Conservation (phyloP, 108 stramenopile genomes). For the Mediolabrus comicus region DNA sequence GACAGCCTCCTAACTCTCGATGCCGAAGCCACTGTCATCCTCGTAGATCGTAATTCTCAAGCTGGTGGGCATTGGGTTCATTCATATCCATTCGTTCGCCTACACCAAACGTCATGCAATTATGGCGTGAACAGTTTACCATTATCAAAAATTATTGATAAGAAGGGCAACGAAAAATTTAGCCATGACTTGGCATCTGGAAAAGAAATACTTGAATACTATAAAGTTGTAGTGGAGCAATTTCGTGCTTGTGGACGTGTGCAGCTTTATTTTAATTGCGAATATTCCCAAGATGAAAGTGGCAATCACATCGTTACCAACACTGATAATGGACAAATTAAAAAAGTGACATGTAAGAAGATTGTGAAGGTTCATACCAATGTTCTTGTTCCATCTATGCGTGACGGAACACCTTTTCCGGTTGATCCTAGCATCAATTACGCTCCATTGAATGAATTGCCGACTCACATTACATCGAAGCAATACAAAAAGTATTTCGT, state of each 20-base stretch:
- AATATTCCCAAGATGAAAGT: not conserved
- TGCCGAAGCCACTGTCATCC: slow-evolving; percentile 16
- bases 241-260: slow-evolving; percentile 5
- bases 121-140: slow-evolving; percentile 15
- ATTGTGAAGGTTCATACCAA: slow-evolving; percentile 4
- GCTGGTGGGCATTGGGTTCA: slow-evolving; percentile 1
- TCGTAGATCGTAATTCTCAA: slow-evolving; percentile 7
- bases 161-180: slow-evolving; percentile 10
- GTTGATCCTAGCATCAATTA: slow-evolving; percentile 8
- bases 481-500: slow-evolving; percentile 7
- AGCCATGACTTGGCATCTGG: slow-evolving; percentile 4
- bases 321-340: not conserved
- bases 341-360: slow-evolving; percentile 5
- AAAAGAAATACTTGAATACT: not conserved
- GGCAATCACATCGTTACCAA: not conserved
- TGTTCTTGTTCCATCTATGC: slow-evolving; percentile 11
- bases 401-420: slow-evolving; percentile 2
- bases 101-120: not conserved
- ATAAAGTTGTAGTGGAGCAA: not conserved
- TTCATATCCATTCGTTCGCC: not conserved
- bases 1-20: slow-evolving; percentile 10
- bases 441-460: not conserved
- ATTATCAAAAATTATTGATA: slow-evolving; percentile 4
- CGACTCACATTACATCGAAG: not conserved
- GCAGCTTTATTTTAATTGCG: slow-evolving; percentile 13